These are phyloP conservation scores for Penicillium palitans DNA, from an alignment of 2,329 filamentous ascomycete genomes.

Conservation along the genomic window DNA sequence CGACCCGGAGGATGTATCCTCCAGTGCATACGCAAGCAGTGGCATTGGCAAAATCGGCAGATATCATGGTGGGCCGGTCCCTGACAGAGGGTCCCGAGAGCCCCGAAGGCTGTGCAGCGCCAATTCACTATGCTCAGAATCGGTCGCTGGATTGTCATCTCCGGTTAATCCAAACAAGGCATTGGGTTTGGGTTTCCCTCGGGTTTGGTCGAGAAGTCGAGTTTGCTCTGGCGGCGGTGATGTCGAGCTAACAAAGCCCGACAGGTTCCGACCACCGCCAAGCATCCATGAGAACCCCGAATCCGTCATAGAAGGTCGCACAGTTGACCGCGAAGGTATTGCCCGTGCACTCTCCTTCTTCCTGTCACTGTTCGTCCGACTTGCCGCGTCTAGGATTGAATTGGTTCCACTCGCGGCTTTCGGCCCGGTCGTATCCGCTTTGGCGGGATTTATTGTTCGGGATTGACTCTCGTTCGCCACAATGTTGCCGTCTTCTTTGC, in stretches of 20 bases:
- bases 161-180: slow-evolving; percentile 38
- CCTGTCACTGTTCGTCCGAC: slow-evolving; percentile 7
- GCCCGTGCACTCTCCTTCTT: slow-evolving; percentile 19
- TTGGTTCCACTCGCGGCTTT: slow-evolving; percentile 14
- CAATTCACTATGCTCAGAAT: slow-evolving; percentile 41
- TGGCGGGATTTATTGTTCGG: slow-evolving; percentile 1
- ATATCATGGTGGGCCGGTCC: slow-evolving; percentile 8
- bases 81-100: slow-evolving; percentile 24
- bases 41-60: background rate
- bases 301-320: slow-evolving; percentile 46
- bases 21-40: slow-evolving; percentile 2
- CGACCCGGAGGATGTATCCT: background rate
- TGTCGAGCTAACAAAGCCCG: slow-evolving; percentile 48
- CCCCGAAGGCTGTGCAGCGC: slow-evolving; percentile 43
- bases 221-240: slow-evolving; percentile 48
- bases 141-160: slow-evolving; percentile 31
- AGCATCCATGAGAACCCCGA: slow-evolving; percentile 55
- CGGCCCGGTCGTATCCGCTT: slow-evolving; percentile 12
- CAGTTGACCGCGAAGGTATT: slow-evolving; percentile 25
- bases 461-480: slow-evolving; percentile 10
- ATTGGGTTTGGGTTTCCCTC: slow-evolving; percentile 34
- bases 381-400: slow-evolving; percentile 7
- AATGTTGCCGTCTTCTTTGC: background rate
- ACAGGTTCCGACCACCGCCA: slow-evolving; percentile 46
- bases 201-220: slow-evolving; percentile 34